A percentile compares a stretch with the other conserved stretches of the same genome.
phyloP scores from a whole-genome alignment of 2,329 filamentous ascomycete genomes.

The Samsoniella hepiali region DNA sequence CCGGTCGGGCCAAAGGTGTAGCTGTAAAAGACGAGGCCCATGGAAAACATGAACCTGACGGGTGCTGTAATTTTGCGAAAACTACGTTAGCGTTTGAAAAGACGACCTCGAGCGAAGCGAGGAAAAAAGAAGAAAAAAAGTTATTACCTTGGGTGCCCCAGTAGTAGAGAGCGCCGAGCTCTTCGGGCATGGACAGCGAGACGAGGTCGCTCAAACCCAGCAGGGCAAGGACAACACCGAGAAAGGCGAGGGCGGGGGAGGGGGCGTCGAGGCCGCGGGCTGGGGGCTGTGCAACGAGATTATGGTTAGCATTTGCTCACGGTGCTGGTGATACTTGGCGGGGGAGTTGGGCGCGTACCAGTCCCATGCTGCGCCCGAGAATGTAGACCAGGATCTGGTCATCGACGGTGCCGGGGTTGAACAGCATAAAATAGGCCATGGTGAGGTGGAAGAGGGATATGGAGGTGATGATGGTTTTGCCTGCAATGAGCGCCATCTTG shows the following conservation, averaged over 20 bases:
- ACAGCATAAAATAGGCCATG: conserved; percentile 79
- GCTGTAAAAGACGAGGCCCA: conserved; percentile 59
- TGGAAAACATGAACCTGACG: conserved; percentile 62
- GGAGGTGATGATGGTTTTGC: conserved; percentile 74
- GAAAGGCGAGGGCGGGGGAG: conserved; percentile 68
- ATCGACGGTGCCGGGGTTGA: conserved; percentile 66
- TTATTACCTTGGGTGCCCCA: conserved; percentile 61
- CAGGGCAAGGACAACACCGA: conserved; percentile 64
- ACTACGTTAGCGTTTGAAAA: conserved; percentile 9
- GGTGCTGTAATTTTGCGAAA: conserved; percentile 43
- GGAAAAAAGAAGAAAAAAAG: conserved; percentile 29
- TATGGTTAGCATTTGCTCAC: not conserved
- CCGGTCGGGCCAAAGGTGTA: conserved; percentile 57
- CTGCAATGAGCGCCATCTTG: conserved; percentile 75
- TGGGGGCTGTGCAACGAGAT: conserved; percentile 47
- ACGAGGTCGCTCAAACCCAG: conserved; percentile 62
- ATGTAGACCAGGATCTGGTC: conserved; percentile 79
- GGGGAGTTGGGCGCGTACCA: conserved; percentile 52
- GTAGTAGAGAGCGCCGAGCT: conserved; percentile 59
- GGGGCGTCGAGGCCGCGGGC: conserved; percentile 65
- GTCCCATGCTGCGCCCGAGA: conserved; percentile 76
- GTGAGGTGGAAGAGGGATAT: conserved; percentile 83
- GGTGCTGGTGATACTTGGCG: not conserved
- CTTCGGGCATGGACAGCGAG: conserved; percentile 65
- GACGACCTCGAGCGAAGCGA: not conserved